phyloP scores from a whole-genome alignment of 2,329 filamentous ascomycete genomes.

The Penicillium sp. region DNA sequence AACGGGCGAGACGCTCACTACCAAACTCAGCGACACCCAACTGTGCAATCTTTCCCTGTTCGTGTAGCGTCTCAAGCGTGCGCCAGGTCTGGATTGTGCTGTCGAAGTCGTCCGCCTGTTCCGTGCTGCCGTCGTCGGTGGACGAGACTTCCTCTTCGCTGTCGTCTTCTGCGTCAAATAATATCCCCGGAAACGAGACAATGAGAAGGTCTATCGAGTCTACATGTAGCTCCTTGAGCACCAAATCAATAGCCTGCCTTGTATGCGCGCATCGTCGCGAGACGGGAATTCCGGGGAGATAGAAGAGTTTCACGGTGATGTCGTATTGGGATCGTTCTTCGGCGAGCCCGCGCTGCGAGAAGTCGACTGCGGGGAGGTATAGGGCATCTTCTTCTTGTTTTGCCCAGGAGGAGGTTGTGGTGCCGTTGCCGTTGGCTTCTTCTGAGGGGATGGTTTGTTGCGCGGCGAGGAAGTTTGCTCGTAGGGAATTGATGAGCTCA shows the following conservation, averaged over 20 bases:
- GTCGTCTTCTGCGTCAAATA: slow-evolving; percentile 91
- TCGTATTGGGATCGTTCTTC: slow-evolving; percentile 89
- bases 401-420: slow-evolving; percentile 67
- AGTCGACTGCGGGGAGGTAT: slow-evolving; percentile 80
- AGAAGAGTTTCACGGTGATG: slow-evolving; percentile 95
- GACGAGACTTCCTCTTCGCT: slow-evolving; percentile 69
- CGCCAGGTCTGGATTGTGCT: slow-evolving; percentile 70
- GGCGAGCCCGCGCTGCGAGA: slow-evolving; percentile 70
- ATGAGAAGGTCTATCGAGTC: slow-evolving; percentile 84
- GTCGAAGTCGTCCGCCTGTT: slow-evolving; percentile 58
- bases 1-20: slow-evolving; percentile 76
- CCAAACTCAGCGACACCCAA: slow-evolving; percentile 93
- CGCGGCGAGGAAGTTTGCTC: slow-evolving; percentile 78
- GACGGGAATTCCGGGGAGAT: slow-evolving; percentile 73
- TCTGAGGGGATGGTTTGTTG: slow-evolving; percentile 59
- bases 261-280: slow-evolving; percentile 72
- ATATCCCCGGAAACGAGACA: slow-evolving; percentile 88
- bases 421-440: slow-evolving; percentile 20
- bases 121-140: slow-evolving; percentile 37
- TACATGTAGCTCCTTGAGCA: slow-evolving; percentile 78
- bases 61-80: slow-evolving; percentile 73
- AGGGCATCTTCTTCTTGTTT: slow-evolving; percentile 63
- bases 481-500: slow-evolving; percentile 86
- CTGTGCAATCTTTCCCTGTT: slow-evolving; percentile 71
- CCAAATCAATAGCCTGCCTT: slow-evolving; percentile 76